phyloP scores from a whole-genome alignment of 169 alveolate genomes.

The Eimeria sp. region DNA sequence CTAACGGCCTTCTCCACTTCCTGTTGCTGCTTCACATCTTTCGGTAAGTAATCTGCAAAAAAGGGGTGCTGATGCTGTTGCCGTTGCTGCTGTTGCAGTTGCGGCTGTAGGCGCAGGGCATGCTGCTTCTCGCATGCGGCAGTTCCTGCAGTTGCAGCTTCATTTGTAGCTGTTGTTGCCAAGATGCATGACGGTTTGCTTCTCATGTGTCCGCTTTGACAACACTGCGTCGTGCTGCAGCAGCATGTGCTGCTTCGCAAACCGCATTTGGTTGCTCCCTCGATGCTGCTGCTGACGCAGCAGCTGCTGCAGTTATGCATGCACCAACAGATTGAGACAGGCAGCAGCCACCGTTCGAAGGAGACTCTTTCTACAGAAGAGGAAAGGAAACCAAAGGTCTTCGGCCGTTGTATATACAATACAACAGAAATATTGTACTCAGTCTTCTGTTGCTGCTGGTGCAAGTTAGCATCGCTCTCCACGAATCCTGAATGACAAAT shows the following conservation, averaged over 20 bases:
- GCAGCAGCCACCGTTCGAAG: constrained; percentile 74
- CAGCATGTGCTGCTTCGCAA: constrained; percentile 61
- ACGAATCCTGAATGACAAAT: constrained; percentile 6
- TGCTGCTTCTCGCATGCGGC: background rate
- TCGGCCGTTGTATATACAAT: constrained; percentile 56
- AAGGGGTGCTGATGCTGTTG: constrained; percentile 43
- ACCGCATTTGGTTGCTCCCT: background rate
- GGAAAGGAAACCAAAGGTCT: constrained; percentile 53
- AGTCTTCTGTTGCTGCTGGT: constrained; percentile 53
- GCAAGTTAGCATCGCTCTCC: constrained; percentile 38
- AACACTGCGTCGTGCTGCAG: constrained; percentile 74
- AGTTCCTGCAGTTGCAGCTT: background rate
- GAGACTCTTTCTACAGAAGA: constrained; percentile 60
- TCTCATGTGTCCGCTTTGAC: constrained; percentile 9
- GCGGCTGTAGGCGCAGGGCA: background rate
- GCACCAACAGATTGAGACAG: constrained; percentile 63
- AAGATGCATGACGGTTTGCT: background rate
- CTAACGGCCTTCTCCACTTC: constrained; percentile 62
- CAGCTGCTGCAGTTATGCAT: constrained; percentile 49
- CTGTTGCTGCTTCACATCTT: constrained; percentile 48
- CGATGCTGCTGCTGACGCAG: constrained; percentile 37
- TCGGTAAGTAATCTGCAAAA: constrained; percentile 26
- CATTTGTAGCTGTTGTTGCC: background rate
- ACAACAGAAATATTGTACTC: constrained; percentile 54
- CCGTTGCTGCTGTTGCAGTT: background rate